Evolutionary conservation across 1,284 basidiomycete genomes (phyloP).

Genomic region (Marasmius tenuissimus): DNA sequence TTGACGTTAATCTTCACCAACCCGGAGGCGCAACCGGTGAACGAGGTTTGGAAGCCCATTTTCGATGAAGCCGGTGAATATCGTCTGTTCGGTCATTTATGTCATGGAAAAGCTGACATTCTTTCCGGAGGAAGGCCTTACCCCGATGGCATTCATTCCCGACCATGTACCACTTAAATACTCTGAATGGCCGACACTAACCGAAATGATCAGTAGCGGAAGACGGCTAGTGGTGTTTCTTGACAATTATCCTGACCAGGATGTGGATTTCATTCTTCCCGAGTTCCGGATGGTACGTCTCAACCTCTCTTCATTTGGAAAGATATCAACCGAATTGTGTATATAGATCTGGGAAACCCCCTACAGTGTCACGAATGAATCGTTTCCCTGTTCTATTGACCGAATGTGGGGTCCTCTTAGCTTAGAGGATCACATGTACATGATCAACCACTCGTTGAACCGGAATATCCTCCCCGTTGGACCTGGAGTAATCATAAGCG

Average conservation of each 20-base stretch:
- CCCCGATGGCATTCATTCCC: conserved; percentile 59
- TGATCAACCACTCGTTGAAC: conserved; percentile 61
- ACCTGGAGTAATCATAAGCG: conserved; percentile 31
- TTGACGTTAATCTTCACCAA: conserved; percentile 58
- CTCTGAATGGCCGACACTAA: conserved; percentile 72
- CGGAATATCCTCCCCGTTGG: conserved; percentile 30
- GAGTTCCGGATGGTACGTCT: conserved; percentile 52
- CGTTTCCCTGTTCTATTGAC: conserved; percentile 73
- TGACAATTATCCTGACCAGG: conserved; percentile 49
- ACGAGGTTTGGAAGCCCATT: conserved; percentile 50
- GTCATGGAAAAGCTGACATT: neutral
- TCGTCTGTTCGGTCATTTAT: neutral
- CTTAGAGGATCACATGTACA: conserved; percentile 48
- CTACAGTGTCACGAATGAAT: conserved; percentile 57
- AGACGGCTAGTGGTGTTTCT: conserved; percentile 72
- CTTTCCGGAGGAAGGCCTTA: conserved; percentile 44
- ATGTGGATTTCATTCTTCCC: conserved; percentile 61
- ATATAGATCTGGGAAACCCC: conserved; percentile 74
- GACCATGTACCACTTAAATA: conserved; percentile 49
- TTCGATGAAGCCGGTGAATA: conserved; percentile 47
- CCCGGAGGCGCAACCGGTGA: conserved; percentile 46
- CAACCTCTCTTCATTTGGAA: conserved; percentile 32
- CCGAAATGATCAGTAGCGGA: conserved; percentile 65
- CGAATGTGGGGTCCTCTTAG: conserved; percentile 53
- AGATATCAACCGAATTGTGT: conserved; percentile 35